These are phyloP conservation scores for Mycena vitilis DNA, from an alignment of 768 basidiomycete genomes.

Conservation along the genomic window DNA sequence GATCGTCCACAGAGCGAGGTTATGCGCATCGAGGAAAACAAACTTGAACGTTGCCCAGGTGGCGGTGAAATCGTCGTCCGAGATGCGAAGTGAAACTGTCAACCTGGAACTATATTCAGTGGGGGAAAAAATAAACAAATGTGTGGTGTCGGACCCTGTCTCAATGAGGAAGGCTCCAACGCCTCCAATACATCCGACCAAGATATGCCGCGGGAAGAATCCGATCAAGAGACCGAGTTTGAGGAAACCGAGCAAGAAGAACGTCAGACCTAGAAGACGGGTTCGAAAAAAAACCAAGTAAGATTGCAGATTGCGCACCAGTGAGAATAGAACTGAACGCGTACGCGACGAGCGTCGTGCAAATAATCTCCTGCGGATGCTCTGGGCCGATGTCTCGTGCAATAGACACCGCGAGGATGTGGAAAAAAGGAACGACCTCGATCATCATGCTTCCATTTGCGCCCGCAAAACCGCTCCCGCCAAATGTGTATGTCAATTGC, in stretches of 20 bases:
- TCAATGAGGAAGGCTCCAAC: conserved; percentile 93
- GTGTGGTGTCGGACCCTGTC: conserved; percentile 73
- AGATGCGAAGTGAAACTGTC: conserved; percentile 85
- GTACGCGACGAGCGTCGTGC: conserved; percentile 92
- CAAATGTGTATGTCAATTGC: conserved; percentile 86
- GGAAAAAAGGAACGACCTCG: conserved; percentile 98
- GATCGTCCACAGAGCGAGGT: conserved; percentile 81
- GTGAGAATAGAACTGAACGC: conserved; percentile 90
- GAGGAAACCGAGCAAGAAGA: conserved; percentile 88
- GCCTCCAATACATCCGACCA: conserved; percentile 98
- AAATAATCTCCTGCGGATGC: conserved; percentile 77
- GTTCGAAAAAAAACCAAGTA: conserved; percentile 15
- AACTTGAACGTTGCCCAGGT: conserved; percentile 72
- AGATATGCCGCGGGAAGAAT: conserved; percentile 96
- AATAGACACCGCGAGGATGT: conserved; percentile 87
- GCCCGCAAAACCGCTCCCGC: conserved; percentile 90
- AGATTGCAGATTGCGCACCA: conserved; percentile 56
- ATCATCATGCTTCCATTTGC: conserved; percentile 99
- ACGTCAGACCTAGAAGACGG: conserved; percentile 69
- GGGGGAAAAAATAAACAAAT: background rate
- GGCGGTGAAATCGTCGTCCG: conserved; percentile 81
- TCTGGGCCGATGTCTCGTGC: conserved; percentile 77
- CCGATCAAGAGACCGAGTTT: conserved; percentile 88
- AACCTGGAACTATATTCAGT: conserved; percentile 57
- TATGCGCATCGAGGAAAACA: conserved; percentile 73